Conservation (phyloP, 2,329 filamentous ascomycete species). For the Dichotomopilus funicola region DNA sequence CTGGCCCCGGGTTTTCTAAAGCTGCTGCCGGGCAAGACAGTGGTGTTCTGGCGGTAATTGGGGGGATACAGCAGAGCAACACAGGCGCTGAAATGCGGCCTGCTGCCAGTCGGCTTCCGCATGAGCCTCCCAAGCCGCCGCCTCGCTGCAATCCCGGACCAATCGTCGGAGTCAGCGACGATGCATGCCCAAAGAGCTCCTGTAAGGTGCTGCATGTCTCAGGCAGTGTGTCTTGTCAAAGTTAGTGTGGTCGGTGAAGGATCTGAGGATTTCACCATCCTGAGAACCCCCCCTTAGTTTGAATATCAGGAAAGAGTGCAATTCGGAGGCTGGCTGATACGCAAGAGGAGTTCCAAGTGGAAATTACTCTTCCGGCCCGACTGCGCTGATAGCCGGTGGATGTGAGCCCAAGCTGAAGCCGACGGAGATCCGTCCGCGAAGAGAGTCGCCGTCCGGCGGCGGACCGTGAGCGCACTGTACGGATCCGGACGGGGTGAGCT, state of each 20-base stretch:
- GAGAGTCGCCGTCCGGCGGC: neutral
- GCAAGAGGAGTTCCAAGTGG: too few species aligned
- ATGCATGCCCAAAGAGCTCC: constrained; percentile 9
- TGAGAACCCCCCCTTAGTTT: neutral
- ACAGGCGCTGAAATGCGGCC: constrained; percentile 10
- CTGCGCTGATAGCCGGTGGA: neutral
- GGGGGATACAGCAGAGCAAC: neutral
- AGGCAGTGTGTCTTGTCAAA: neutral
- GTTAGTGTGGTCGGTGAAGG: neutral
- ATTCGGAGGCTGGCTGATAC: neutral
- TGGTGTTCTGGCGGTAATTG: neutral
- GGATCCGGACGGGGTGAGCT: constrained; percentile 3
- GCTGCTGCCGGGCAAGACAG: neutral
- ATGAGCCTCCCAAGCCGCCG: constrained; percentile 7
- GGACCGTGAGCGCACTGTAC: constrained; percentile 12
- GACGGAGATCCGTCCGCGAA: too few species aligned
- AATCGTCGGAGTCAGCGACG: constrained; percentile 10
- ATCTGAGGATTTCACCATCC: neutral
- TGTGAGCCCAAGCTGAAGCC: too few species aligned
- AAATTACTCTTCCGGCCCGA: neutral
- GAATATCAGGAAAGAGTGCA: too few species aligned
- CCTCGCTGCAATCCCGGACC: constrained; percentile 6
- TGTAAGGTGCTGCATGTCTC: constrained; percentile 19
- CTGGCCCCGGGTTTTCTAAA: too few species aligned
- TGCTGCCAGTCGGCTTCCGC: constrained; percentile 11